These are phyloP conservation scores for Penicillium lividum DNA, from an alignment of 495 filamentous ascomycete genomes.

Conservation along the genomic window DNA sequence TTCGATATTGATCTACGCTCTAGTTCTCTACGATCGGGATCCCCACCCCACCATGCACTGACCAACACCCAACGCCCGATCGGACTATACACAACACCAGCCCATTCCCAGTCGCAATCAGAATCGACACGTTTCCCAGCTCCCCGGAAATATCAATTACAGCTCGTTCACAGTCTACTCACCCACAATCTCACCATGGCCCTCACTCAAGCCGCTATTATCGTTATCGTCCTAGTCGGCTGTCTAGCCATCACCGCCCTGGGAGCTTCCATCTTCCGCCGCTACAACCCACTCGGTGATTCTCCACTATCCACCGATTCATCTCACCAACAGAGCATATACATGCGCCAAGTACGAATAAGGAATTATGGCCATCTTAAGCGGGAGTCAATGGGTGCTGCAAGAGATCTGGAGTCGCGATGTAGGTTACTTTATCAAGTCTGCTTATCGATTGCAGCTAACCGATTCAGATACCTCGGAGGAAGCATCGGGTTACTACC, in stretches of 20 bases:
- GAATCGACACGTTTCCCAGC: background rate
- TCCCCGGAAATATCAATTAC: background rate
- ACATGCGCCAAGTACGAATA: conserved; percentile 43
- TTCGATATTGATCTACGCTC: background rate
- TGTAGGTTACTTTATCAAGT: conserved; percentile 25
- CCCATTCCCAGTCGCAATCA: background rate
- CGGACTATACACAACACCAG: background rate
- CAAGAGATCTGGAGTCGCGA: conserved; percentile 34
- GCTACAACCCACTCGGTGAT: conserved; percentile 30
- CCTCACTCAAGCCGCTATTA: conserved; percentile 37
- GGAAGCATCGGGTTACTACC: conserved; percentile 15
- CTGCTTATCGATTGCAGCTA: background rate
- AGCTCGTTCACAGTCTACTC: background rate
- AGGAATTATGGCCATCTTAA: conserved; percentile 33
- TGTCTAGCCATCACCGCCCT: conserved; percentile 39
- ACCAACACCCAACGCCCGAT: background rate
- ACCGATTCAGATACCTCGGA: conserved; percentile 17
- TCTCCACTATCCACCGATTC: conserved; percentile 16
- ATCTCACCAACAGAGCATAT: conserved; percentile 35
- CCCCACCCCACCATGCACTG: conserved; percentile 3
- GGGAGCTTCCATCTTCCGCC: conserved; percentile 35
- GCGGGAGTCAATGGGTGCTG: conserved; percentile 23
- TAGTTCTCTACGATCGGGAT: background rate
- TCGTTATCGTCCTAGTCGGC: conserved; percentile 45
- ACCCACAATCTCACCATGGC: conserved; percentile 22